Evolutionary conservation across 371 early-diverging fungal species (phyloP), one percentile per base, ranked within the genome.

Genomic region (Homolaphlyctis polyrhiza): DNA sequence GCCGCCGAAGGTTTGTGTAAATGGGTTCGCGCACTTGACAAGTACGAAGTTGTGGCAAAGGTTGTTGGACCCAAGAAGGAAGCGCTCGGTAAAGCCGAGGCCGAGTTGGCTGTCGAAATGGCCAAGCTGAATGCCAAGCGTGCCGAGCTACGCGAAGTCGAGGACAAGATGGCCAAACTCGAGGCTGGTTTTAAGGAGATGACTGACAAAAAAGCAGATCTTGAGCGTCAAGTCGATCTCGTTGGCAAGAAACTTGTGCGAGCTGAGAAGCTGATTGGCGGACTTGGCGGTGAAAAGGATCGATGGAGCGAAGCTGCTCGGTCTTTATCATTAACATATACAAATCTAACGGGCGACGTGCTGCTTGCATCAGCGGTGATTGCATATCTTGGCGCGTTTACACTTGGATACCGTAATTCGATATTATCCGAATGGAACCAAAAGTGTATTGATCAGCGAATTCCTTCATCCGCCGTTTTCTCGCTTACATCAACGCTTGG

Each of bases 1-100:
- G 84, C 84, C 23, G 83, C 83, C 14, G 84, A 84, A 61, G 84
- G 84, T n/a, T 58, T 84, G 16, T 84, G 84, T 63, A 71, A 73
- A 57, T 84, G 84, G 84, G 80, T 83, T 14, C 60, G 80, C 35
- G 84, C 84, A 2, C 63, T 84, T 62, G 84, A 84, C 68, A 81
- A 81, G 58, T 84, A 84, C 65, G 84, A 84, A 48, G 76, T 78
- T 16, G 84, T 84, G 18, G 80, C 82, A 28, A 84, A 84, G 55
- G 83, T 84, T 29, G 84, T 84, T 8, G 80, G 68, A 8, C 86
- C 86, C 1, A 78, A 86, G 66, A 75, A 83, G 50, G 79, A 79
- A 43, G 81, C 85, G 4, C 69, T 85, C 21, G 81, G 76, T 1
- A 74, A 76, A 45, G 82, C 83, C 3, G 84, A 85, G 64, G 77